Conservation (phyloP, 2,329 filamentous ascomycete genomes). For the Trichoderma guizhouense region DNA sequence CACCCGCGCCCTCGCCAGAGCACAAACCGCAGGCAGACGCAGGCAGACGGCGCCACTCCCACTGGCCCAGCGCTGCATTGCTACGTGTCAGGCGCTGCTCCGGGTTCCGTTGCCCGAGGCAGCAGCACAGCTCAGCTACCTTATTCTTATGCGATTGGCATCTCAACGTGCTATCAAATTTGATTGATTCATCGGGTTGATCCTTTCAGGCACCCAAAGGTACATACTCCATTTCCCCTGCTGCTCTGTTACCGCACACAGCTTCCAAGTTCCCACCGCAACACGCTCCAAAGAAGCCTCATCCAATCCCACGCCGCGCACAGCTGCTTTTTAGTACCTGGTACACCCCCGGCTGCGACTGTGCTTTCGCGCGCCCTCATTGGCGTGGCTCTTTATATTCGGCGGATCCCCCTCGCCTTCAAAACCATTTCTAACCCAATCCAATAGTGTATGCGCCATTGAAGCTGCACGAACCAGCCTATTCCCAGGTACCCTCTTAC, state of each 20-base stretch:
- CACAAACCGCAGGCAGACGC: conserved; percentile 3
- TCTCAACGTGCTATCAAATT: neutral
- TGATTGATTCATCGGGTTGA: neutral
- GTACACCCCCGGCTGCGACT: neutral
- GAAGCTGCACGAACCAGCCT: conserved; percentile 2
- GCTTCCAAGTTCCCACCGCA: neutral
- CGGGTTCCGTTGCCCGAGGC: neutral
- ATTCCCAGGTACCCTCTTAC: neutral
- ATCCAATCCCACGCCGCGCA: neutral
- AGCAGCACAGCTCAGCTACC: neutral
- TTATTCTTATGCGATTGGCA: neutral
- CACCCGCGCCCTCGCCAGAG: conserved; percentile 1
- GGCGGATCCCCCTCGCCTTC: conserved; percentile 4
- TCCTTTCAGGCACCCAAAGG: neutral
- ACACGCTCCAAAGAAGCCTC: neutral
- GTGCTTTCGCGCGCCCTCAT: neutral
- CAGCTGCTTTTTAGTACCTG: neutral
- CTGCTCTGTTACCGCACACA: neutral
- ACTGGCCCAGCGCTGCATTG: neutral
- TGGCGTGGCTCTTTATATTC: conserved; percentile 1
- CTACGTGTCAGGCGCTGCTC: conserved; percentile 3
- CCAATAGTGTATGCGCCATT: conserved; percentile 15
- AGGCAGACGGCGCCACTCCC: conserved; percentile 7
- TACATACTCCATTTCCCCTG: neutral
- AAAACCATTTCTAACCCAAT: neutral